Evolutionary conservation across 2,329 filamentous ascomycete species (phyloP), one percentile per base, ranked within the genome.

Genomic region (Aureobasidium namibiae): DNA sequence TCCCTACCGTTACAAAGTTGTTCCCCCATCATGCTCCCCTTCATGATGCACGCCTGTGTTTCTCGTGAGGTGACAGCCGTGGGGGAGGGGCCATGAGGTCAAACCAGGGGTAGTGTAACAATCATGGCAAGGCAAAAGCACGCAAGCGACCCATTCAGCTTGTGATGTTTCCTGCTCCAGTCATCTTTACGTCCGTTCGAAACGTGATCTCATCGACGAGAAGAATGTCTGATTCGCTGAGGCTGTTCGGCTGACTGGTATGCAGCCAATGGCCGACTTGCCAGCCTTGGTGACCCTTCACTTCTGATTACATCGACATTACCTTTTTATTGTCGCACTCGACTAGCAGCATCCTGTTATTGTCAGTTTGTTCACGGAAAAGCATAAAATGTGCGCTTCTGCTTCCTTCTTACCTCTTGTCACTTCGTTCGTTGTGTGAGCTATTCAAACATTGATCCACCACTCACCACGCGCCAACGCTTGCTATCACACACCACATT

Each of bases 401-500:
- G 41, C 39, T 39, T 48, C 52, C 39, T 44, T 56, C 16, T 56
- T 45, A 18, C 52, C 14, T 10, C 29, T 29, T n/a, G 11, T 9
- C 23, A 23, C 33, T 52, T 8, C 48, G 26, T 39, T 52, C 34
- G 48, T 52, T 56, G 39, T 56, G n/a, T 45, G 29, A 41, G 26
- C 52, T 26, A n/a, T 23, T 18, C 21, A 26, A 54, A n/a, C 33
- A 41, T 39, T 29, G 18, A 54, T 56, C 29, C 39, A 56, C 33
- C 52, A 41, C 16, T 29, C 13, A 36, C 39, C 52, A 56, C 52
- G 42, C 52, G 52, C 52, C 52, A 56, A 56, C 52, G 41, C 54
- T 57, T 29, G 16, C 33, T 16, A 48, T 31, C 54, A 49, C 46
- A 18, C 46, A 34, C 33, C 29, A 14, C 18, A 3, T 36, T 36